These are phyloP conservation scores for Candida incommunis DNA, from an alignment of 805 yeast species.

Conservation along the genomic window DNA sequence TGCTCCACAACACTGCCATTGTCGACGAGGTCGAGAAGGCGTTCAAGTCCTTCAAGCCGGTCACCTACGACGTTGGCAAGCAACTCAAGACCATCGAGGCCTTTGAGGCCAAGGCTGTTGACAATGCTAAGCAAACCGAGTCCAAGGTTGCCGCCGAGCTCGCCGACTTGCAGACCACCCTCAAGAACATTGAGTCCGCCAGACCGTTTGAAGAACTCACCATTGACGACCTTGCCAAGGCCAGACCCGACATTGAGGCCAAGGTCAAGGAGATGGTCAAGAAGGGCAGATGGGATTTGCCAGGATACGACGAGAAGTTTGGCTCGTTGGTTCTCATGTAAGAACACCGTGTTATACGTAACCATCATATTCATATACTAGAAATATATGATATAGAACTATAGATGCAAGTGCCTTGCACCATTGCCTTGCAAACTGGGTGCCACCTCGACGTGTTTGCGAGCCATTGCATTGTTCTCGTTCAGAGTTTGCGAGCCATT, in stretches of 20 bases:
- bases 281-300: constrained; percentile 96
- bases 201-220: constrained; percentile 97
- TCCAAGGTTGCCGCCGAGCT: constrained; percentile 76
- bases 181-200: constrained; percentile 88
- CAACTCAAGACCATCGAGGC: constrained; percentile 85
- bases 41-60: constrained; percentile 64
- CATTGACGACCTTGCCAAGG: constrained; percentile 85
- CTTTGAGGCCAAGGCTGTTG: constrained; percentile 89
- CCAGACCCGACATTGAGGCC: constrained; percentile 94
- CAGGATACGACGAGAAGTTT: constrained; percentile 97
- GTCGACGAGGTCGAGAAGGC: constrained; percentile 71
- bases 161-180: constrained; percentile 70
- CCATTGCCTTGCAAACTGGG: too few species aligned
- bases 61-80: constrained; percentile 71
- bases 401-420: too few species aligned
- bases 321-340: constrained; percentile 90
- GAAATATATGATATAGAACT: too few species aligned
- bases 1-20: constrained; percentile 68
- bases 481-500: too few species aligned
- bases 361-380: too few species aligned
- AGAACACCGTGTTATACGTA: too few species aligned
- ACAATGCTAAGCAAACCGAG: constrained; percentile 91
- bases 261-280: constrained; percentile 90
- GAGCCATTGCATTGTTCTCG: too few species aligned
- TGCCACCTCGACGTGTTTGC: too few species aligned